Evolutionary conservation across 169 alveolate species (phyloP).

Genomic region (Amoebophrya sp.): DNA sequence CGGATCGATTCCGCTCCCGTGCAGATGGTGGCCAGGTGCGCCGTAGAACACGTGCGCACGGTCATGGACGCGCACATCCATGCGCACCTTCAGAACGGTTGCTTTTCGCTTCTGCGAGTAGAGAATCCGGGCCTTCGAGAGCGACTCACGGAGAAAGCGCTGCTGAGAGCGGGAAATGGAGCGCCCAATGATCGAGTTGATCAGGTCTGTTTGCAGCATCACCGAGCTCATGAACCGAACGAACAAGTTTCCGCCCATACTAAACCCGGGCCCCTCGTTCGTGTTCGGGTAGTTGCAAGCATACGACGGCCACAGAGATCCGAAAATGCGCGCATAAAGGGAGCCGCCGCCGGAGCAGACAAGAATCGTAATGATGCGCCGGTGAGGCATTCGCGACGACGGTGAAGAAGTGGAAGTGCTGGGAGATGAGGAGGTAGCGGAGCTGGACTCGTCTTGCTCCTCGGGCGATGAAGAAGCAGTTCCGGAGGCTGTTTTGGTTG

Average conservation of each 20-base stretch:
- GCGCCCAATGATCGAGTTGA: neutral
- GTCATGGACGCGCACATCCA: neutral
- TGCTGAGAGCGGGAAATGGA: neutral
- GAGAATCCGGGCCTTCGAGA: neutral
- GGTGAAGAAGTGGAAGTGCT: too few relatives aligned
- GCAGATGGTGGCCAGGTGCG: too few relatives aligned
- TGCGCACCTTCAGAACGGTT: neutral
- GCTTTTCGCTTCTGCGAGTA: neutral
- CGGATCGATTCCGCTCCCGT: too few relatives aligned
- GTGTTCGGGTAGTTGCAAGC: neutral
- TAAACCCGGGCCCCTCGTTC: neutral
- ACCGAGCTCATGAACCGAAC: neutral
- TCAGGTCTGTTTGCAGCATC: neutral
- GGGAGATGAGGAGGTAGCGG: too few relatives aligned
- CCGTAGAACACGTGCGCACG: too few relatives aligned
- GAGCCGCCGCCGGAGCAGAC: neutral
- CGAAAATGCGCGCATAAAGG: neutral
- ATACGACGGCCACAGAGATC: neutral
- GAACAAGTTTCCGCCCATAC: neutral
- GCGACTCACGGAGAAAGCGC: neutral
- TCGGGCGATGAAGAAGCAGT: too few relatives aligned
- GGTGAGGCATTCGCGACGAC: too few relatives aligned
- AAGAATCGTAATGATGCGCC: too few relatives aligned
- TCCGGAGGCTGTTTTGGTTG: too few relatives aligned
- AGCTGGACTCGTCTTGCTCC: too few relatives aligned